Evolutionary conservation across 179 eudicot species (phyloP), one percentile per base, ranked within the genome.

Genomic region (Silene noctiflora): DNA sequence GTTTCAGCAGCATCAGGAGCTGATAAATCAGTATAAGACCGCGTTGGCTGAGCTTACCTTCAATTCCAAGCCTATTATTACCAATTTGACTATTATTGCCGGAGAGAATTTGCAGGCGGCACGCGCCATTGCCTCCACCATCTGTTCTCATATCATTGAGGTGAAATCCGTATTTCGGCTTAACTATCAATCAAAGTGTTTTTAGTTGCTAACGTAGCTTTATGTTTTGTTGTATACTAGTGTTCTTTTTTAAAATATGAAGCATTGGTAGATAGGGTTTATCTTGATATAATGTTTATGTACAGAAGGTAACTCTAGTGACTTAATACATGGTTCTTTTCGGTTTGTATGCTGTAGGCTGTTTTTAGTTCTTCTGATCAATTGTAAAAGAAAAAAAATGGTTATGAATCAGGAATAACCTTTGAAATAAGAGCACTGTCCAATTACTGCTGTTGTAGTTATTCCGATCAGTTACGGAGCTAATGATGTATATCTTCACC

Each of bases 21-120:
- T 96, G 70, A 87, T 94, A 25, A 83, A 33, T 78, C 98, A 88
- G 90, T 96, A 96, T 70, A 91, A 85, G 86, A 85, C 88, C 13
- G 99, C 99, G 0, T 80, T 96, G 4, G 86, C 94, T 22, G 99
- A 96, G 85, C 85, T 96, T 65, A 96, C 94, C 12, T 88, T 94
- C 77, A 93, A 96, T 82, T 96, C 99, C 4, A 96, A 96, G 84
- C 98, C 99, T 0, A 96, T 96, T 56, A 96, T 96, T 70, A 96
- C 98, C 4, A 96, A 93, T 74, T 82, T 96, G 83, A 90, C 99
- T 4, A 96, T 96, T 20, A 96, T 96, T 17, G 99, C 99, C 0
- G 99, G 98, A 0, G 99, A 96, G 84, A 90, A 85, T 81, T 66
- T 83, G 82, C 97, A 84, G 62, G 97, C 94, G 10, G 99, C 99